Conservation (phyloP, 2,329 filamentous ascomycete genomes). For the Westerdykella ornata region DNA sequence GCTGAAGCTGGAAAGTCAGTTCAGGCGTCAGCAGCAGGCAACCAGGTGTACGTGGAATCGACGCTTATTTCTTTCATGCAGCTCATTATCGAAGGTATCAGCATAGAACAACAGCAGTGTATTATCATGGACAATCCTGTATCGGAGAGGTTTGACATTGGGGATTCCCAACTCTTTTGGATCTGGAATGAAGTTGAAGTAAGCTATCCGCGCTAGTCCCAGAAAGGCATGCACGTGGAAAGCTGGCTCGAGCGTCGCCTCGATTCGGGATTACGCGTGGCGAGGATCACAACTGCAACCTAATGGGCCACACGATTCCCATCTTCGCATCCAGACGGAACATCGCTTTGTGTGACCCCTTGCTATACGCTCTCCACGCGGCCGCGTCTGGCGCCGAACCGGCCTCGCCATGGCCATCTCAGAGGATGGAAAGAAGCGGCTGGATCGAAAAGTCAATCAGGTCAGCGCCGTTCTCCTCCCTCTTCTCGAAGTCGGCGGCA, state of each 20-base stretch:
- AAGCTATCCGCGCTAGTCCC: too few species aligned
- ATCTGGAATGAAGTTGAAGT: too few species aligned
- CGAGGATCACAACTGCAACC: background rate
- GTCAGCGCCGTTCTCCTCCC: constrained; percentile 63
- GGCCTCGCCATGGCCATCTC: constrained; percentile 16
- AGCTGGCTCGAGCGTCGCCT: background rate
- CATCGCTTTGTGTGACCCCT: background rate
- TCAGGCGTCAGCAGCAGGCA: too few species aligned
- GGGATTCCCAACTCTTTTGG: too few species aligned
- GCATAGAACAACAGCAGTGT: too few species aligned
- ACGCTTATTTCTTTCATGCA: too few species aligned
- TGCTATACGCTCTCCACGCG: background rate
- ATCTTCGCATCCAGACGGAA: background rate
- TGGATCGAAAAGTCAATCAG: constrained; percentile 43
- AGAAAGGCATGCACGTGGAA: background rate
- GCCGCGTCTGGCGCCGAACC: background rate
- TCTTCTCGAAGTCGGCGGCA: constrained; percentile 56
- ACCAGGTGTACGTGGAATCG: too few species aligned
- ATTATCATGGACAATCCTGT: too few species aligned
- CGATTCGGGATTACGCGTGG: background rate
- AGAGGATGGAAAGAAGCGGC: constrained; percentile 15
- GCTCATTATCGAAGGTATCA: too few species aligned
- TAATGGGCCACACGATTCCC: background rate
- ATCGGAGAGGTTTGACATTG: too few species aligned
- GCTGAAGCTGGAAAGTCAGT: too few species aligned